phyloP scores from a whole-genome alignment of 352 stramenopile species.

The Globisporangium radiosum region DNA sequence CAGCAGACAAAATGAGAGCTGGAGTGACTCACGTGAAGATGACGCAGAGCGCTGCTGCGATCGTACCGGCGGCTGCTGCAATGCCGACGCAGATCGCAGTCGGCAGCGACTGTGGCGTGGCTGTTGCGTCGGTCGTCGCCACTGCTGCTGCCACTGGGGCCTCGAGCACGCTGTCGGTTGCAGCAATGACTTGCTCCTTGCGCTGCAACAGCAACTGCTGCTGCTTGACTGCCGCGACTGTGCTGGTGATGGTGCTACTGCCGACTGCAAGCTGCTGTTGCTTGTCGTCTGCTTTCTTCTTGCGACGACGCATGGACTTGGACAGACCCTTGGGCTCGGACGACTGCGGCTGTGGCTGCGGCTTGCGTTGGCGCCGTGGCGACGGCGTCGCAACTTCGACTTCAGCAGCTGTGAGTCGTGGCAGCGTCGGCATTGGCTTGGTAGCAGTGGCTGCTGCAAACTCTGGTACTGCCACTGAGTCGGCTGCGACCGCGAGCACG shows the following conservation, averaged over 20 bases:
- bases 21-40: slow-evolving; percentile 34
- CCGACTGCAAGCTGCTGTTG: slow-evolving; percentile 11
- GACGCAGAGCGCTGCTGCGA: slow-evolving; percentile 53
- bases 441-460: background rate
- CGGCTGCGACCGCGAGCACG: background rate
- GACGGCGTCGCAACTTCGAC: slow-evolving; percentile 5
- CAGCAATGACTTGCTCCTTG: slow-evolving; percentile 1
- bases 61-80: slow-evolving; percentile 43
- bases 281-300: slow-evolving; percentile 31
- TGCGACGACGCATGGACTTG: slow-evolving; percentile 24
- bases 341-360: background rate
- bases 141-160: slow-evolving; percentile 1
- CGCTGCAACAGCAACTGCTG: slow-evolving; percentile 7
- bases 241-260: too few relatives aligned
- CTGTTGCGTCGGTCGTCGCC: background rate
- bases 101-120: slow-evolving; percentile 21
- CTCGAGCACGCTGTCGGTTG: slow-evolving; percentile 8
- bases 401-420: slow-evolving; percentile 8
- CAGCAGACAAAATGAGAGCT: background rate
- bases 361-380: background rate
- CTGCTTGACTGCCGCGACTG: background rate
- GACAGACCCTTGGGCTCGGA: slow-evolving; percentile 3
- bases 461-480: background rate
- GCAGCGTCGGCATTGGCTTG: slow-evolving; percentile 5
- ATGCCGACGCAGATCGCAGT: slow-evolving; percentile 42